Percentiles rank a stretch among this genome's conserved stretches.
Conservation (phyloP, 2,329 filamentous ascomycete genomes). For the Trichoderma sp. region DNA sequence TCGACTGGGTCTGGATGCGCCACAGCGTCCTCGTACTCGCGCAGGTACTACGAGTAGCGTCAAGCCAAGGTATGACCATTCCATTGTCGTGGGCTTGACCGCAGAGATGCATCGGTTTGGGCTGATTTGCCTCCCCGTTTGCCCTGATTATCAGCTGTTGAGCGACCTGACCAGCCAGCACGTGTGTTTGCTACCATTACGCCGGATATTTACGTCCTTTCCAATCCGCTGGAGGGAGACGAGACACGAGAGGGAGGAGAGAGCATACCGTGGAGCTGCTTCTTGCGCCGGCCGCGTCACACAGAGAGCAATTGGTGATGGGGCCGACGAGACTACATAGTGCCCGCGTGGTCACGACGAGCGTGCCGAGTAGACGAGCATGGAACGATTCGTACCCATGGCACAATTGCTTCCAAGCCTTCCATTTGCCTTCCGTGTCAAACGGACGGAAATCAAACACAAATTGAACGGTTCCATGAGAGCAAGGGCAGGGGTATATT, state of each 20-base stretch:
- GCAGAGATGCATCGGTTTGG: not conserved
- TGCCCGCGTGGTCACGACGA: not conserved
- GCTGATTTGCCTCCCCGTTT: not conserved
- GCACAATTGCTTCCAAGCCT: not conserved
- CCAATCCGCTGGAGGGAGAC: not conserved
- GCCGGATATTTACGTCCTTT: not conserved
- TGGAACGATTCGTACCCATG: not conserved
- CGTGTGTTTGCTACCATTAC: not conserved
- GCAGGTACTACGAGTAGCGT: not conserved
- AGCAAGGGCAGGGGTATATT: not conserved
- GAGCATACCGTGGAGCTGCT: not conserved
- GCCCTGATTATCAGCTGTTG: constrained; percentile 3
- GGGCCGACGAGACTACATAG: not conserved
- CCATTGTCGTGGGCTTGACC: not conserved
- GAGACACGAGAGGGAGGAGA: not conserved
- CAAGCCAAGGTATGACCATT: constrained; percentile 12
- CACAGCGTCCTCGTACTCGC: constrained; percentile 1
- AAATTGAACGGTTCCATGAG: not conserved
- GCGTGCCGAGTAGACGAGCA: not conserved
- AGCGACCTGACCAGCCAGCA: not conserved
- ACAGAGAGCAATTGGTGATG: not conserved
- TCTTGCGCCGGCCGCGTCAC: constrained; percentile 11
- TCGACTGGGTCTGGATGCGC: constrained; percentile 12
- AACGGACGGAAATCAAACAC: not conserved
- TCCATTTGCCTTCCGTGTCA: constrained; percentile 4